Conservation (phyloP, 2,329 filamentous ascomycete species). For the Pyricularia grisea region DNA sequence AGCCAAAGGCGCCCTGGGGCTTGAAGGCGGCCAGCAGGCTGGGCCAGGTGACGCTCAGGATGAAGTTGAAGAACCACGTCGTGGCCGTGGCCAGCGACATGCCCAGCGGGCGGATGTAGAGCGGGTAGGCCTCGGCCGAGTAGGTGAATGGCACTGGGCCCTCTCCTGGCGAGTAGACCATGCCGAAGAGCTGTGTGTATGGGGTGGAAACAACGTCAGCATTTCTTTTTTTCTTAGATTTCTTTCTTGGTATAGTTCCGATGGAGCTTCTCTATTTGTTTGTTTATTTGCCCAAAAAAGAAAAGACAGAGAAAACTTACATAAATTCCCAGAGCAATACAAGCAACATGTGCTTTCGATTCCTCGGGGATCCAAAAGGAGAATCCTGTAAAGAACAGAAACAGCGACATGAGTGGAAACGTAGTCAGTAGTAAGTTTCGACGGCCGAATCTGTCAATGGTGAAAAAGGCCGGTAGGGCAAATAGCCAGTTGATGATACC, state of each 20-base stretch:
- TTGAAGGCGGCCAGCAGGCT: constrained; percentile 32
- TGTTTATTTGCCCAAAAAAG: too few relatives aligned
- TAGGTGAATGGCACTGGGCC: constrained; percentile 58
- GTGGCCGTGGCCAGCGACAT: constrained; percentile 50
- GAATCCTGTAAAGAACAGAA: constrained; percentile 35
- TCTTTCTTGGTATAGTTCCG: too few relatives aligned
- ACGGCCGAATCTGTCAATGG: constrained; percentile 60
- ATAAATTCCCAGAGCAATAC: constrained; percentile 38
- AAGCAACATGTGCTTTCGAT: constrained; percentile 28
- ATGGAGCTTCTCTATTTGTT: not conserved
- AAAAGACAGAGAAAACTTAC: not conserved
- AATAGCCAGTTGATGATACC: constrained; percentile 58
- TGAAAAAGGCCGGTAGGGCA: constrained; percentile 53
- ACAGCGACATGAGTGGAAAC: constrained; percentile 54
- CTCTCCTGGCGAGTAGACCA: constrained; percentile 49
- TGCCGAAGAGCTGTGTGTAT: constrained; percentile 29
- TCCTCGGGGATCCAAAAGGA: constrained; percentile 32
- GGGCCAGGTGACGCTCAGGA: constrained; percentile 36
- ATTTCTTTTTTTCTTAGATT: too few relatives aligned
- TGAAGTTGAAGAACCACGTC: constrained; percentile 36
- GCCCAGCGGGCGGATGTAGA: constrained; percentile 51
- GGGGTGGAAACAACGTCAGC: too few relatives aligned
- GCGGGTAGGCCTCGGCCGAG: constrained; percentile 56
- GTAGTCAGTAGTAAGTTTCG: constrained; percentile 54
- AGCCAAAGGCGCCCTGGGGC: constrained; percentile 36